These are phyloP conservation scores for Alternaria triticina DNA, from an alignment of 2,329 filamentous ascomycete species.

Conservation along the genomic window DNA sequence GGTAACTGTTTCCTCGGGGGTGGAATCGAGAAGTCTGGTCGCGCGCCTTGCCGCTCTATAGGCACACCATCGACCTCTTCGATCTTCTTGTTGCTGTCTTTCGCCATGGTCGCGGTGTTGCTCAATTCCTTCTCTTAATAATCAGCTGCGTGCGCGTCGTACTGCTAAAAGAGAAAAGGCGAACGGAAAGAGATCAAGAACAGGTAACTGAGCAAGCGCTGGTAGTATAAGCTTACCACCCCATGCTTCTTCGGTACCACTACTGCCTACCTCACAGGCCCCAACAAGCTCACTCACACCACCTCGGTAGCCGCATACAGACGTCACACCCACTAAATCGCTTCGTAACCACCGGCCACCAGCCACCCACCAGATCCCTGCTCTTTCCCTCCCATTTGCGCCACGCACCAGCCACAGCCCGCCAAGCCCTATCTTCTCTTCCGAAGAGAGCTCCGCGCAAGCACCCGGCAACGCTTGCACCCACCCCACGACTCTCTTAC, in stretches of 20 bases:
- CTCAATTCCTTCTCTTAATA: neutral
- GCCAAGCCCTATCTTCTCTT: constrained; percentile 23
- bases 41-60: constrained; percentile 51
- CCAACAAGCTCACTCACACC: neutral
- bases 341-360: neutral
- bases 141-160: neutral
- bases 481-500: constrained; percentile 8
- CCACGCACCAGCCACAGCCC: neutral
- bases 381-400: neutral
- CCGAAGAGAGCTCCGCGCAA: constrained; percentile 32
- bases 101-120: constrained; percentile 40
- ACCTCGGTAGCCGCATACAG: neutral
- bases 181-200: neutral
- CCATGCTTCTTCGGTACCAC: neutral
- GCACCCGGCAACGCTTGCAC: constrained; percentile 8
- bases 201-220: neutral
- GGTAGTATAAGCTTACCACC: neutral
- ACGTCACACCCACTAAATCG: constrained; percentile 12
- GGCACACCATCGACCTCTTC: constrained; percentile 47
- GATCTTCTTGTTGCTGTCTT: constrained; percentile 37
- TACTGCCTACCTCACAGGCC: constrained; percentile 1
- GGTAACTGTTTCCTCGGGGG: constrained; percentile 60
- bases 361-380: neutral
- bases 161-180: neutral
- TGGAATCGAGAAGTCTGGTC: constrained; percentile 57